Percentiles rank a stretch among this genome's conserved stretches.
Evolutionary conservation across 2,329 filamentous ascomycete genomes (phyloP).

Genomic region (Ascosphaera apis): DNA sequence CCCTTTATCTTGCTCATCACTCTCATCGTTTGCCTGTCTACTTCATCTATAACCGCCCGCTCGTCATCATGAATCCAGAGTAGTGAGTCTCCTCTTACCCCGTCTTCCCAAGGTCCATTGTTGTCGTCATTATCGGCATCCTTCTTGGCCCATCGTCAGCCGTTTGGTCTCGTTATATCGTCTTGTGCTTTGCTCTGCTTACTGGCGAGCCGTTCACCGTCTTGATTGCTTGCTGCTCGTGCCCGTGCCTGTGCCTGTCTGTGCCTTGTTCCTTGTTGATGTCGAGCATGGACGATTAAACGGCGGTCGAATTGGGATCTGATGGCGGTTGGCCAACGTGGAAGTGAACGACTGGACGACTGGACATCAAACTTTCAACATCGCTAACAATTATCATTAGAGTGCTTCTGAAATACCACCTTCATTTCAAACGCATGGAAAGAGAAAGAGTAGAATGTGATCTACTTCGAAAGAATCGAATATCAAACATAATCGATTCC

Average conservation of each 20-base stretch:
- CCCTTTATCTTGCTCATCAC: conserved; percentile 1
- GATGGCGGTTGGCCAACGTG: too few species aligned
- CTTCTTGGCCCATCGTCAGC: background rate
- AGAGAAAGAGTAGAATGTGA: background rate
- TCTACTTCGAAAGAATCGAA: background rate
- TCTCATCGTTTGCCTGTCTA: conserved; percentile 1
- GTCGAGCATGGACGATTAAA: too few species aligned
- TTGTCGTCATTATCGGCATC: background rate
- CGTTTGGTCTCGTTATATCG: too few species aligned
- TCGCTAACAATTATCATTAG: conserved; percentile 1
- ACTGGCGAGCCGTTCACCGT: too few species aligned
- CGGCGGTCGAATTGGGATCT: too few species aligned
- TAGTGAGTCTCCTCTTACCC: conserved; percentile 15
- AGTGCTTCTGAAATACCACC: background rate
- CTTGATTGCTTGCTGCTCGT: too few species aligned
- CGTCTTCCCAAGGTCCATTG: background rate
- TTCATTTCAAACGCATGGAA: background rate
- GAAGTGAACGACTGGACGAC: background rate
- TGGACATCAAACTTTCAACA: background rate
- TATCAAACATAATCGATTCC: background rate
- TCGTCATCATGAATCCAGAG: conserved; percentile 26
- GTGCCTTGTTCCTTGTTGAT: too few species aligned
- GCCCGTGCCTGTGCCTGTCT: too few species aligned
- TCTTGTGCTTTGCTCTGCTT: too few species aligned
- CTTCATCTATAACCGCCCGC: conserved; percentile 1